Percentiles rank a stretch among this genome's conserved stretches.
Conservation (phyloP, 305 asterid species). For the Fraxinus sp. region DNA sequence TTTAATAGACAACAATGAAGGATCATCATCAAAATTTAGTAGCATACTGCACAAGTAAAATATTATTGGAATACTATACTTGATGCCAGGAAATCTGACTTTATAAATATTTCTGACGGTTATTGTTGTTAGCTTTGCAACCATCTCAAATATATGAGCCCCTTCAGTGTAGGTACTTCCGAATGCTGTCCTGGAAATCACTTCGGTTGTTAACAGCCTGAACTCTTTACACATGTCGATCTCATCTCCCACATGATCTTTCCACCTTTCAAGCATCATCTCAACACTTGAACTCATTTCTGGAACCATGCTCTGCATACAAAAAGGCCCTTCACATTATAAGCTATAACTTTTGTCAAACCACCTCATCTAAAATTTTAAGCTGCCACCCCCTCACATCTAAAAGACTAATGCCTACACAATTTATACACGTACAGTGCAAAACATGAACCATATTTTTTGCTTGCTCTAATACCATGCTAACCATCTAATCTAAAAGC, state of each 20-base stretch:
- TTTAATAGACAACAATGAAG: too few species aligned
- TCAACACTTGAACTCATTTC: slow-evolving; percentile 55
- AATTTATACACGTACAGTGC: too few species aligned
- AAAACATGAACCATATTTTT: too few species aligned
- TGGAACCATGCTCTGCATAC: slow-evolving; percentile 56
- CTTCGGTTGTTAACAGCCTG: slow-evolving; percentile 56
- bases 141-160: slow-evolving; percentile 59
- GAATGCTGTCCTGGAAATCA: slow-evolving; percentile 75
- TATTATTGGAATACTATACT: slow-evolving; percentile 19
- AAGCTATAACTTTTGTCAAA: too few species aligned
- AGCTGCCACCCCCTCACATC: too few species aligned
- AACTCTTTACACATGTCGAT: slow-evolving; percentile 64
- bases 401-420: too few species aligned
- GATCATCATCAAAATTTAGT: too few species aligned
- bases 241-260: slow-evolving; percentile 40
- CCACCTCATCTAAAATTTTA: too few species aligned
- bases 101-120: slow-evolving; percentile 44
- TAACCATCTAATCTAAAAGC: too few species aligned
- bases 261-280: slow-evolving; percentile 64
- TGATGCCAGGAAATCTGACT: slow-evolving; percentile 42
- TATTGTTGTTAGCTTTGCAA: slow-evolving; percentile 42
- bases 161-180: slow-evolving; percentile 74
- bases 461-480: too few species aligned
- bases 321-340: too few species aligned
- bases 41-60: too few species aligned